These are phyloP conservation scores for Suillus decipiens DNA, from an alignment of 768 basidiomycete genomes.

Conservation along the genomic window DNA sequence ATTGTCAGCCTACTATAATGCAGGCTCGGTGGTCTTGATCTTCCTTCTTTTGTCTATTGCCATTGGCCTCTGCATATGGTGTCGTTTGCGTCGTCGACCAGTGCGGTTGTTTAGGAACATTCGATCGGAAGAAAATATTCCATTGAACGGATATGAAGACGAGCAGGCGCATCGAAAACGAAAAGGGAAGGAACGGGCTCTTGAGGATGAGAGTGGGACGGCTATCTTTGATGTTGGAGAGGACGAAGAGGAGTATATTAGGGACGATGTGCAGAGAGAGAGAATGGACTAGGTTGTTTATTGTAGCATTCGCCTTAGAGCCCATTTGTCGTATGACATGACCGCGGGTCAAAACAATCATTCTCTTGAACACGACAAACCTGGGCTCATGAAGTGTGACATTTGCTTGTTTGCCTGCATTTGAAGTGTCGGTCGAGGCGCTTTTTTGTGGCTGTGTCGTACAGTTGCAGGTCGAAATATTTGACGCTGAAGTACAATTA, in stretches of 20 bases:
- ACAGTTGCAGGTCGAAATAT: background rate
- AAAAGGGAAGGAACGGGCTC: conserved; percentile 53
- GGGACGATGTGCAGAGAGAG: conserved; percentile 14
- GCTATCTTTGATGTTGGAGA: conserved; percentile 60
- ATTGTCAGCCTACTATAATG: conserved; percentile 87
- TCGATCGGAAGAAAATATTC: conserved; percentile 66
- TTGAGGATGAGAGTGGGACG: conserved; percentile 31
- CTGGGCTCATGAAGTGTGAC: background rate
- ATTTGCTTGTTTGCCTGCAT: background rate
- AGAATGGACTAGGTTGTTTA: background rate
- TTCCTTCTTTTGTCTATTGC: conserved; percentile 68
- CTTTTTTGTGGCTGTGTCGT: background rate
- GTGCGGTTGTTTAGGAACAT: conserved; percentile 15
- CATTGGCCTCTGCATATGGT: conserved; percentile 81
- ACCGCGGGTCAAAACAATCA: background rate
- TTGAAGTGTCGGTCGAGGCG: background rate
- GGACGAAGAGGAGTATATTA: conserved; percentile 45
- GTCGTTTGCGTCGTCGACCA: conserved; percentile 53
- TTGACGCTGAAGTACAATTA: background rate
- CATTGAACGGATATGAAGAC: conserved; percentile 57
- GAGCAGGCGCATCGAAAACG: conserved; percentile 34
- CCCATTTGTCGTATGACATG: background rate
- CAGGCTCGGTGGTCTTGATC: conserved; percentile 85
- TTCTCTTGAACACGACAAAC: background rate
- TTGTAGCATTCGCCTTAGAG: background rate